Evolutionary conservation across 2,329 filamentous ascomycete genomes (phyloP).

Genomic region (Aspergillus sclerotialis): DNA sequence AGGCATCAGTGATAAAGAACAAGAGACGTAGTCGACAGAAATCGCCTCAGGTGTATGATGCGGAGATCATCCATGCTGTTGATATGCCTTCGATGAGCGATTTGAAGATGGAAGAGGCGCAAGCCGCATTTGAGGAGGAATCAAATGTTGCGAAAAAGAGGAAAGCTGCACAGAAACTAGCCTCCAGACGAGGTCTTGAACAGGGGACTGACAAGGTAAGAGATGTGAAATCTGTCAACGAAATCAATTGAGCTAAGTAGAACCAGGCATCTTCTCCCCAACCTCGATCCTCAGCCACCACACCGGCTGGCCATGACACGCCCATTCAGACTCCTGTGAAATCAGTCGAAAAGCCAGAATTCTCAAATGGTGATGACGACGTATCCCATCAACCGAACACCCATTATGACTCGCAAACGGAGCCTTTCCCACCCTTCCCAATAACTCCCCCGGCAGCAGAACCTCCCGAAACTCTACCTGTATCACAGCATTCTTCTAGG

Average conservation of each 20-base stretch:
- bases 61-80: constrained; percentile 21
- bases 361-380: constrained; percentile 2
- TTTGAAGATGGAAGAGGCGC: constrained; percentile 52
- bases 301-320: constrained; percentile 5
- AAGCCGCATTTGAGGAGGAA: constrained; percentile 49
- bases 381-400: constrained; percentile 9
- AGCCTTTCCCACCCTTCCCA: constrained; percentile 31
- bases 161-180: constrained; percentile 49
- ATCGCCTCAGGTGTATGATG: constrained; percentile 16
- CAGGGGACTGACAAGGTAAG: constrained; percentile 23
- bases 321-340: constrained; percentile 6
- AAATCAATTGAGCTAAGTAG: neutral
- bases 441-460: constrained; percentile 7
- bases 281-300: constrained; percentile 5
- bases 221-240: neutral
- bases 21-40: constrained; percentile 23
- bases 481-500: constrained; percentile 4
- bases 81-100: constrained; percentile 46
- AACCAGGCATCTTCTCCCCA: constrained; percentile 5
- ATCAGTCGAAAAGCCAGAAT: constrained; percentile 6
- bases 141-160: constrained; percentile 46
- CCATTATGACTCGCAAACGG: constrained; percentile 15
- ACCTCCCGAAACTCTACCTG: neutral
- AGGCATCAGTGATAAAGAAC: constrained; percentile 34
- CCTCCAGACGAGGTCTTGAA: constrained; percentile 46